Base-by-base conservation (phyloP, 2,329 filamentous ascomycete genomes). In the Exophiala viscosa region DNA sequence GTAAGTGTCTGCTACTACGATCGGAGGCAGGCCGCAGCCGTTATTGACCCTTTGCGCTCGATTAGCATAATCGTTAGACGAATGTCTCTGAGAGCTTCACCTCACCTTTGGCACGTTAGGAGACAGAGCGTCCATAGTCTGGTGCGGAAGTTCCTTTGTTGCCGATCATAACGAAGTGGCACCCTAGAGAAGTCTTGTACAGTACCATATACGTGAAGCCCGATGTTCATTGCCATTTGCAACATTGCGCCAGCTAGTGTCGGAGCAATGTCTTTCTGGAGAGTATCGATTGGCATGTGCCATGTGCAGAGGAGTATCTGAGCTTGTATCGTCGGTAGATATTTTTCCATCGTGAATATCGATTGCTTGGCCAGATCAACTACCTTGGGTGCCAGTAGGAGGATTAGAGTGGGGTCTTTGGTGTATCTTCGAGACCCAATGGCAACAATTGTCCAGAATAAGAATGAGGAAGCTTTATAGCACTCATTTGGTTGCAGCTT, bases 401-500 rank as follows among this genome's bases (percentile, higher is more conserved):
- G 76, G 34, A 85, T 70, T 28, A 85, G 67, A 13, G 70, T 72
- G 0, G 76, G 69, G 57, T 83, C 79, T 13, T 70, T 65, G 20
- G 75, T 73, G 55, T 79, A 84, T 42, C 81, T 77, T 38, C 83
- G 76, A 32, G 81, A 77, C n/a, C 81, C 82, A 35, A 84, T 76
- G 33, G 79, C 77, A 42, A 85, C 73, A 44, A 86, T 80, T 20
- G 81, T 81, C 83, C 83, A 86, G 65, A 85, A 85, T 6, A 86
- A 73, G 5, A 86, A 69, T 11, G 78, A 79, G 39, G 79, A 82
- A 31, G 76, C 69, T n/a, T 73, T 73, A 58, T 80, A 78, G 64
- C 80, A 84, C 41, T 80, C 74, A 34, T 83, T 78, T 2, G 81
- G 76, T 3, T 72, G 66, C 49, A 74, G 70, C 8, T 72, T 65